Conservation (phyloP, 225 moss, liverwort and hornwort genomes). For the Rhytidiadelphus loreus region DNA sequence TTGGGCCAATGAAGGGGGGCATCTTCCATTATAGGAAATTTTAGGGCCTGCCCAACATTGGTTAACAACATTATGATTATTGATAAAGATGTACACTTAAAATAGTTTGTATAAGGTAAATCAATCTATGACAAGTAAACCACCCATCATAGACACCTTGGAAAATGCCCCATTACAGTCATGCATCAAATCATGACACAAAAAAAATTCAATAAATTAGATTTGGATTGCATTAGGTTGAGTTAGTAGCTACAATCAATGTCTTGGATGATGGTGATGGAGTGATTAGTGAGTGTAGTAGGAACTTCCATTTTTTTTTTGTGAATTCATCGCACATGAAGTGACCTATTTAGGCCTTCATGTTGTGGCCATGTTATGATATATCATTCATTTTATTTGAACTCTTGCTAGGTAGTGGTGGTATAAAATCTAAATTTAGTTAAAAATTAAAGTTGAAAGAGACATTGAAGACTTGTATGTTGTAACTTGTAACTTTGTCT, state of each 20-base stretch:
- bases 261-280: too few relatives aligned
- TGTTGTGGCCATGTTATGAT: too few relatives aligned
- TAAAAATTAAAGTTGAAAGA: too few relatives aligned
- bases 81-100: not conserved
- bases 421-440: too few relatives aligned
- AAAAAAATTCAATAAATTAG: not conserved
- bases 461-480: too few relatives aligned
- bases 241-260: rapidly evolving
- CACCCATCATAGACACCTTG: too few relatives aligned
- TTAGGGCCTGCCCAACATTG: rapidly evolving
- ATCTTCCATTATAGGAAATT: not conserved
- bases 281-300: too few relatives aligned
- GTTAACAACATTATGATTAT: not conserved
- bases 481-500: too few relatives aligned
- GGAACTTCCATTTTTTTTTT: not conserved
- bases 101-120: not conserved
- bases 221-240: not conserved
- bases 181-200: too few relatives aligned
- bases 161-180: too few relatives aligned
- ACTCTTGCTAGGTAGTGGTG: too few relatives aligned
- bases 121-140: not conserved
- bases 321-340: not conserved
- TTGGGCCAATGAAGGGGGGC: rapidly evolving
- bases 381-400: too few relatives aligned
- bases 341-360: not conserved